Evolutionary conservation across 164 flowering plant genomes (phyloP).

Genomic region (Vitis amurensis): DNA sequence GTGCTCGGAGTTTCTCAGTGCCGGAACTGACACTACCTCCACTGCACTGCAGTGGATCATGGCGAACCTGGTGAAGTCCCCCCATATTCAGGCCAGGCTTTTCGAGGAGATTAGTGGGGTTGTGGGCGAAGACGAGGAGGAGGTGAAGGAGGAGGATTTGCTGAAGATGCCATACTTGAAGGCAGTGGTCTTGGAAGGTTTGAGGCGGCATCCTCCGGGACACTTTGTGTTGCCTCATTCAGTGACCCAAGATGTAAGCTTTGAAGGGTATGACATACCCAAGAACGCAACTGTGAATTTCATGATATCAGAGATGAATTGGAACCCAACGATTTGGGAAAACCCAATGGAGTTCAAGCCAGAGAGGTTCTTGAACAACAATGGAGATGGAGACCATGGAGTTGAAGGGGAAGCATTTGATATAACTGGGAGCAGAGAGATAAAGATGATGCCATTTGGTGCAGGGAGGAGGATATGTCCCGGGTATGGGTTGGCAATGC

Average conservation of each 20-base stretch:
- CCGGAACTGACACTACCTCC: conserved; percentile 49
- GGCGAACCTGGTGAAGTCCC: too few species aligned
- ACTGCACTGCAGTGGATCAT: conserved; percentile 35
- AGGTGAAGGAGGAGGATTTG: too few species aligned
- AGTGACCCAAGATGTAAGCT: neutral
- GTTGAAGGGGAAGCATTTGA: conserved; percentile 17
- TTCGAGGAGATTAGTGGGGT: conserved; percentile 19
- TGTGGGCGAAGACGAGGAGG: conserved; percentile 6
- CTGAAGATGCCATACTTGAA: neutral
- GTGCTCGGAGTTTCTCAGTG: conserved; percentile 43
- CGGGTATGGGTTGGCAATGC: neutral
- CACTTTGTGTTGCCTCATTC: conserved; percentile 12
- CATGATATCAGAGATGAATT: neutral
- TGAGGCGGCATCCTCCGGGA: conserved; percentile 14
- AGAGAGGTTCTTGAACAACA: conserved; percentile 35
- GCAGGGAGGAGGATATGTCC: conserved; percentile 45
- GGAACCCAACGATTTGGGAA: neutral
- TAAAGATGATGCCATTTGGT: conserved; percentile 63
- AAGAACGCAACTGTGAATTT: neutral
- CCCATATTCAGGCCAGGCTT: conserved; percentile 12
- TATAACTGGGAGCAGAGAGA: conserved; percentile 38
- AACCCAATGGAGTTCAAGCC: conserved; percentile 28
- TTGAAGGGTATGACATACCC: conserved; percentile 7
- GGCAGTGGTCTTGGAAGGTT: conserved; percentile 5
- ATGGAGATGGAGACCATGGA: neutral